Base-by-base conservation (phyloP, 352 stramenopile species). In the Thalassiosira hispida region DNA sequence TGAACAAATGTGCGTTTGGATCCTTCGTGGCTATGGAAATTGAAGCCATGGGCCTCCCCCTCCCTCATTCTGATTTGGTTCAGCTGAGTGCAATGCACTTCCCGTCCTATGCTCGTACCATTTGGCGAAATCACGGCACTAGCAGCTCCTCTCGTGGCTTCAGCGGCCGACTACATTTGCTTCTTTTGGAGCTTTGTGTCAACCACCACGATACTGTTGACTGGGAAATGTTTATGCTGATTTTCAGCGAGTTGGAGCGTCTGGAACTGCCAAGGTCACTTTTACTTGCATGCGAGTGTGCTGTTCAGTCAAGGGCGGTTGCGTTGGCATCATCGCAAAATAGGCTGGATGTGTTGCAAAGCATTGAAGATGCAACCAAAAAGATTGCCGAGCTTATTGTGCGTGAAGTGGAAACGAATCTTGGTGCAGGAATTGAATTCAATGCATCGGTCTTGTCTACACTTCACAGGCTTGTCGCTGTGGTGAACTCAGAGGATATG, bases 1-100 rank as follows among this genome's bases (percentile, higher is more conserved):
- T 84, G 22, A 57, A 73, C 12, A 85, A 86, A 46, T 90, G 69
- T 53, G 55, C 79, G 11, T 94, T 92, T 70, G 88, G 69, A 22
- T 80, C 87, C 14, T 94, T 91, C 65, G 67, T 93, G 51, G 86
- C 90, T 8, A 93, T 91, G 70, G 90, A 94, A 85, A 87, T 85
- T 53, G 90, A 94, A 86, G 80, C 89, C 42, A 93, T 94, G 87
- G 87, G 87, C 14, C 78, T 94, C 20, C 70, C 90, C 46, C 67
- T 94, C 35, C 87, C 90, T 62, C 84, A 92, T 78, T 92, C 86
- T 38, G 83, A 94, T 69, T 79, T 94, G 33, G 29, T 78, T 0
- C 84, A 91, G 63, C 52, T 93, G 23, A 91, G 86, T 56, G 66
- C 61, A 22, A 94, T 92, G 73, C 80, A 93, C 57, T 92, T 92